Evolutionary conservation across 2,329 filamentous ascomycete genomes (phyloP), one percentile per base, ranked within the genome.

Genomic region (Diaporthe destruens): DNA sequence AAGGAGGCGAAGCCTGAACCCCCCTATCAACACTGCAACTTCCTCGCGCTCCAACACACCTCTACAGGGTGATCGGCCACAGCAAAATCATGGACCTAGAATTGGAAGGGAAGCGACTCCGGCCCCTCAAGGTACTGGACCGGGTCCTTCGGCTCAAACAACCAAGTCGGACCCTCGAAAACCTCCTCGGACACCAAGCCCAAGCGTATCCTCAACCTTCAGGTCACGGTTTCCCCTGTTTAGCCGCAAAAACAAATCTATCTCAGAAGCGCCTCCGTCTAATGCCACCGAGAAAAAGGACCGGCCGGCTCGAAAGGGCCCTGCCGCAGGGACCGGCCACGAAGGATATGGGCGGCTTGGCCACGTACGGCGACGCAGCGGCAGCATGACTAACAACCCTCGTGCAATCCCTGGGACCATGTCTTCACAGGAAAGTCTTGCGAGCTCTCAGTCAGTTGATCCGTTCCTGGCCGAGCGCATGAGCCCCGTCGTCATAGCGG

Each of bases 251-350:
- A 90, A 90, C 18, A 97, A 94, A 80, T 86, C 89, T 0, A 85
- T 89, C 0, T 80, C 88, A 5, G 86, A 90, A 54, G 79, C 81
- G n/a, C 74, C 82, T 14, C 55, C 55, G 8, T 8, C 23, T 25
- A 36, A 32, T 14, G 81, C 81, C 25, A 73, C 80, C 0, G 87
- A 91, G n/a, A 90, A 88, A 79, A 86, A 87, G 49, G 90, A 91
- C 11, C 90, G 87, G 75, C 79, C 84, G 9, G 74, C 84, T 32
- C 88, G 93, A 36, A 96, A 94, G 81, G 95, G 96, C 0, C 96
- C 96, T 29, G 90, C 89, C 20, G 96, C 96, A 53, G 96, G 96
- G n/a, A 98, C 96, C 49, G 96, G 96, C 0, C 95, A 98, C 78
- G 96, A 98, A 83, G 93, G 93, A 1, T 95, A 96, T 77, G 92